phyloP scores from a whole-genome alignment of 1,284 basidiomycete species.

The Ceratorhiza oryzae-sativae region DNA sequence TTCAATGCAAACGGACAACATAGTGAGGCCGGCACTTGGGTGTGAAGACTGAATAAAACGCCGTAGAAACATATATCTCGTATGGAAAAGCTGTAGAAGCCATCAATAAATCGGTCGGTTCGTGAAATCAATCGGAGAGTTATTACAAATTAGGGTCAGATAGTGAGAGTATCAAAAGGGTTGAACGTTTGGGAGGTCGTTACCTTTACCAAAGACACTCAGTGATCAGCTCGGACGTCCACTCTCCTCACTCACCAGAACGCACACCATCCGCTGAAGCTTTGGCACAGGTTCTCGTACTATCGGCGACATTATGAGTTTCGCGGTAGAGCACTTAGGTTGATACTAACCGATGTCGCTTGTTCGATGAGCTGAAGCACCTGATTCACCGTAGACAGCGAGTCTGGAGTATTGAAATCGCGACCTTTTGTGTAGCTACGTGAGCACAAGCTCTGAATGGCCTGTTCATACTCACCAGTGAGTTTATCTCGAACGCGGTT shows the following conservation, averaged over 20 bases:
- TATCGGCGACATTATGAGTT: background rate
- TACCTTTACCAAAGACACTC: background rate
- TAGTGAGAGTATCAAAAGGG: background rate
- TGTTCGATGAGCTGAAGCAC: conserved; percentile 15
- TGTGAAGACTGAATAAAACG: background rate
- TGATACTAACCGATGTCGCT: conserved; percentile 18
- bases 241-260: conserved; percentile 8
- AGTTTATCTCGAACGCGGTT: conserved; percentile 93
- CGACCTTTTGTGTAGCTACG: background rate
- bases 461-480: conserved; percentile 64
- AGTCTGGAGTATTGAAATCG: conserved; percentile 15
- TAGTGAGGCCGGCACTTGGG: background rate
- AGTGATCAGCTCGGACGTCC: background rate
- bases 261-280: conserved; percentile 27
- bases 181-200: background rate
- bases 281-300: conserved; percentile 25
- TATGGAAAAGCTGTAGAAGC: background rate
- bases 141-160: conserved; percentile 12
- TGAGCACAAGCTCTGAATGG: background rate
- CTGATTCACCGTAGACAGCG: background rate
- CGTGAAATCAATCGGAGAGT: background rate
- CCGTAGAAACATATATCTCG: background rate
- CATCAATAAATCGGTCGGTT: background rate
- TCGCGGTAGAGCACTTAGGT: too few species aligned
- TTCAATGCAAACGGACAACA: too few species aligned